phyloP scores from a whole-genome alignment of 352 stramenopile genomes.

The Globisporangium takayamanum region DNA sequence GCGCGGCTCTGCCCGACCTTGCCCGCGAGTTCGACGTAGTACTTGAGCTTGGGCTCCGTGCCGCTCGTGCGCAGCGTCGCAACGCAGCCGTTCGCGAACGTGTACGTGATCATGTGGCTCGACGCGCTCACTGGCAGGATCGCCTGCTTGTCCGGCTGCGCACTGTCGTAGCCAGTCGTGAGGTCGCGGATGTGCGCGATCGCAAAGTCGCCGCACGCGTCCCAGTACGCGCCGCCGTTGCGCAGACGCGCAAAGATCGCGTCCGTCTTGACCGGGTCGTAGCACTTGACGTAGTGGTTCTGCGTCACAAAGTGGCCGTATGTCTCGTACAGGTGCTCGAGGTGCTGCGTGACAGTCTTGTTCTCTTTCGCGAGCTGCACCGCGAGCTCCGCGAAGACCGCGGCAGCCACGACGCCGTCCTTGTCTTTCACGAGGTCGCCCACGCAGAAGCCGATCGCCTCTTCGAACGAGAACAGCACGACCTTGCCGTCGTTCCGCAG shows the following conservation, averaged over 20 bases:
- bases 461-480: constrained; percentile 97
- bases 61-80: constrained; percentile 96
- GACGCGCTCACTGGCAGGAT: constrained; percentile 89
- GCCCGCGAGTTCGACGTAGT: constrained; percentile 94
- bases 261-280: constrained; percentile 84
- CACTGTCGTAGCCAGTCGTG: constrained; percentile 84
- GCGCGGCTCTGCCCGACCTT: constrained; percentile 53
- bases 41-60: constrained; percentile 99
- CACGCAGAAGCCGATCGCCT: constrained; percentile 98
- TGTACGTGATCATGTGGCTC: constrained; percentile 96
- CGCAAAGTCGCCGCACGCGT: constrained; percentile 69
- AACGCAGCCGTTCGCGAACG: constrained; percentile 94
- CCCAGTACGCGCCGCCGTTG: constrained; percentile 86
- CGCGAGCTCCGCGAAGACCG: constrained; percentile 89
- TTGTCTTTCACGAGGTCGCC: constrained; percentile 97
- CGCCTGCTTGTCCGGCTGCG: constrained; percentile 83
- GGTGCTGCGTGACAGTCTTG: constrained; percentile 60
- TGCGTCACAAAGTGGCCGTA: constrained; percentile 97
- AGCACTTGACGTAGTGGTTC: constrained; percentile 97
- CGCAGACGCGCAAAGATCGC: constrained; percentile 90
- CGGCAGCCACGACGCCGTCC: constrained; percentile 93
- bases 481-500: constrained; percentile 82
- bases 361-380: constrained; percentile 56
- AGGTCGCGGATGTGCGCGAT: constrained; percentile 85
- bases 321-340: constrained; percentile 87